Evolutionary conservation across 2,329 filamentous ascomycete genomes (phyloP).

Genomic region (Elsinoe ampelina): DNA sequence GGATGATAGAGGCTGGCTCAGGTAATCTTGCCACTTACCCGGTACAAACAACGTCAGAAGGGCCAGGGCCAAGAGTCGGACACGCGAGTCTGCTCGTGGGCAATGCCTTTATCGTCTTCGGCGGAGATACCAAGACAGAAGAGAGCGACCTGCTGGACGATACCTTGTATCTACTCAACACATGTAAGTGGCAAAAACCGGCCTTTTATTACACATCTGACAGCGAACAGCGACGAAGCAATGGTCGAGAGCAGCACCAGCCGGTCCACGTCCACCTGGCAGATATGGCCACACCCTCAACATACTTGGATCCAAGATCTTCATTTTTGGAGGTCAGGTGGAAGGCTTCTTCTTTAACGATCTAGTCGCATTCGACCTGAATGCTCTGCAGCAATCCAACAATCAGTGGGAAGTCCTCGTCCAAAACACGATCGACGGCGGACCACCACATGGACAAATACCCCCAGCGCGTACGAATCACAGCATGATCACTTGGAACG

Average conservation of each 20-base stretch:
- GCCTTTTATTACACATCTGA: constrained; percentile 20
- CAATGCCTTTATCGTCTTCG: constrained; percentile 98
- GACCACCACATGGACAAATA: constrained; percentile 52
- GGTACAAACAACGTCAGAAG: constrained; percentile 82
- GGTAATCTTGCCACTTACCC: constrained; percentile 84
- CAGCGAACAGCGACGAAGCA: constrained; percentile 71
- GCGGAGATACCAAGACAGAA: constrained; percentile 94
- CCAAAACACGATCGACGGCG: constrained; percentile 57
- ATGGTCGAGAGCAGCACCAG: constrained; percentile 89
- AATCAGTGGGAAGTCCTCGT: constrained; percentile 95
- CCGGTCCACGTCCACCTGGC: constrained; percentile 74
- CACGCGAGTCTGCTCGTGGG: constrained; percentile 90
- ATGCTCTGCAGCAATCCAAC: constrained; percentile 79
- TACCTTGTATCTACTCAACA: constrained; percentile 92
- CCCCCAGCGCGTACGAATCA: constrained; percentile 93
- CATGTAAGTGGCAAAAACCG: constrained; percentile 56
- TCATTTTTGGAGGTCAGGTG: constrained; percentile 93
- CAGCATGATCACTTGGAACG: constrained; percentile 80
- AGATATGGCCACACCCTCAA: constrained; percentile 95
- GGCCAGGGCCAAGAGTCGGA: constrained; percentile 87
- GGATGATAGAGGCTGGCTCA: constrained; percentile 86
- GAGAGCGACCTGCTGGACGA: constrained; percentile 87
- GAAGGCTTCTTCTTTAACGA: constrained; percentile 99
- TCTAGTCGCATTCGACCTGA: constrained; percentile 86
- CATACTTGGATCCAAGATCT: constrained; percentile 93